These are phyloP conservation scores for Ramalina peruviana DNA, from an alignment of 495 filamentous ascomycete species.

Conservation along the genomic window DNA sequence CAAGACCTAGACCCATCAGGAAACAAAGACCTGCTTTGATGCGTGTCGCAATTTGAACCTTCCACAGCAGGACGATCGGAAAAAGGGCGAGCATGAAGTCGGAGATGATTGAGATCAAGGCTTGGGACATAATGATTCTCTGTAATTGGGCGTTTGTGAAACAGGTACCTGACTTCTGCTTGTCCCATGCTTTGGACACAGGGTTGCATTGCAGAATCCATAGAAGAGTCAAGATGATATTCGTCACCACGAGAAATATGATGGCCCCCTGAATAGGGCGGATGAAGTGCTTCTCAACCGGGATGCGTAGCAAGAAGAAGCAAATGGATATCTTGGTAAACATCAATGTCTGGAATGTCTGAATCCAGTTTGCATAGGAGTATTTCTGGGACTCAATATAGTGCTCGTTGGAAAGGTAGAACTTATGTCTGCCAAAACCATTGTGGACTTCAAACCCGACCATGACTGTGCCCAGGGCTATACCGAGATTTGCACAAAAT, in stretches of 20 bases:
- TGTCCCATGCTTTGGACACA: conserved; percentile 8
- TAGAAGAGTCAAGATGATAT: conserved; percentile 8
- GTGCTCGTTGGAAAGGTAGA: conserved; percentile 3
- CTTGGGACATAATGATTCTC: conserved; percentile 16
- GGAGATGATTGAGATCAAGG: conserved; percentile 14
- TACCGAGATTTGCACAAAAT: conserved; percentile 1
- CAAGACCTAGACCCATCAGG: conserved; percentile 26
- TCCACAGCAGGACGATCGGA: conserved; percentile 23
- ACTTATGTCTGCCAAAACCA: conserved; percentile 7
- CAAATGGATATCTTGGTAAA: conserved; percentile 16
- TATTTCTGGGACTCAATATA: conserved; percentile 7
- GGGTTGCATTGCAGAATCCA: conserved; percentile 13
- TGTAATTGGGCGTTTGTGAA: conserved; percentile 11
- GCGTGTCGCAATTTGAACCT: conserved; percentile 17
- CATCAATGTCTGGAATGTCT: conserved; percentile 13
- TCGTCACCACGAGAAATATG: conserved; percentile 4
- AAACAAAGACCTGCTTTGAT: conserved; percentile 23
- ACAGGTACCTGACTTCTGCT: conserved; percentile 6
- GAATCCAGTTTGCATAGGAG: conserved; percentile 11
- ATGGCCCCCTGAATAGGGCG: conserved; percentile 6
- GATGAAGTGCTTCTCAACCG: conserved; percentile 5
- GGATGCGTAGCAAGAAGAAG: conserved; percentile 11
- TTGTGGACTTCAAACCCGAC: conserved; percentile 3
- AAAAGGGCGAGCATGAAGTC: conserved; percentile 24
- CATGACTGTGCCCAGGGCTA: conserved; percentile 1